Percentiles rank a stretch among this genome's conserved stretches.
phyloP scores from a whole-genome alignment of 768 basidiomycete species.

The Boletus patriciae region DNA sequence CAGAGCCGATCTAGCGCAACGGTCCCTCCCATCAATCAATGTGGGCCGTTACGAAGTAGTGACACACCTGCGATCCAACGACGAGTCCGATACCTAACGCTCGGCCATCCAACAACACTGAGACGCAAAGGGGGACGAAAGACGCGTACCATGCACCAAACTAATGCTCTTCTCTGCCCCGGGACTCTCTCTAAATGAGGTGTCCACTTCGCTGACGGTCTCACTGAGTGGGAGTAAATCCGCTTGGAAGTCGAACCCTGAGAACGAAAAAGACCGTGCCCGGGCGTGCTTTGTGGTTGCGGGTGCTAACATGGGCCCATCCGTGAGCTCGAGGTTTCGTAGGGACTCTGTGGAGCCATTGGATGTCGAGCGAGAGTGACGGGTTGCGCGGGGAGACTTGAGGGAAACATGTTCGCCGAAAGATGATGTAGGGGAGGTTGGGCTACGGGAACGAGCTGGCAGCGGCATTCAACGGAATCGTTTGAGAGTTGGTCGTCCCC shows the following conservation, averaged over 20 bases:
- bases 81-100: slow-evolving; percentile 77
- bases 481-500: background rate
- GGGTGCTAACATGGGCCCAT: slow-evolving; percentile 48
- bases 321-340: slow-evolving; percentile 74
- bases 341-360: slow-evolving; percentile 72
- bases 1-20: slow-evolving; percentile 72
- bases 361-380: slow-evolving; percentile 1
- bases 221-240: slow-evolving; percentile 76
- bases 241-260: slow-evolving; percentile 77
- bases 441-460: slow-evolving; percentile 21
- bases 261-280: slow-evolving; percentile 63
- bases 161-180: slow-evolving; percentile 77
- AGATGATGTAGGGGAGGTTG: slow-evolving; percentile 12
- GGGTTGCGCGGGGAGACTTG: slow-evolving; percentile 1
- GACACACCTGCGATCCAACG: slow-evolving; percentile 70
- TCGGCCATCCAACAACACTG: slow-evolving; percentile 7
- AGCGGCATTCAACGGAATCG: slow-evolving; percentile 20
- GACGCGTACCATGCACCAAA: slow-evolving; percentile 67
- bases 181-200: slow-evolving; percentile 42
- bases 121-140: background rate
- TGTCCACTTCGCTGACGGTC: slow-evolving; percentile 71
- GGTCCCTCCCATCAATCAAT: slow-evolving; percentile 3
- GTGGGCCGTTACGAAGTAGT: background rate
- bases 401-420: slow-evolving; percentile 13
- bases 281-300: slow-evolving; percentile 21